Conservation (phyloP, 768 basidiomycete species). For the Pisolithus microcarpus region DNA sequence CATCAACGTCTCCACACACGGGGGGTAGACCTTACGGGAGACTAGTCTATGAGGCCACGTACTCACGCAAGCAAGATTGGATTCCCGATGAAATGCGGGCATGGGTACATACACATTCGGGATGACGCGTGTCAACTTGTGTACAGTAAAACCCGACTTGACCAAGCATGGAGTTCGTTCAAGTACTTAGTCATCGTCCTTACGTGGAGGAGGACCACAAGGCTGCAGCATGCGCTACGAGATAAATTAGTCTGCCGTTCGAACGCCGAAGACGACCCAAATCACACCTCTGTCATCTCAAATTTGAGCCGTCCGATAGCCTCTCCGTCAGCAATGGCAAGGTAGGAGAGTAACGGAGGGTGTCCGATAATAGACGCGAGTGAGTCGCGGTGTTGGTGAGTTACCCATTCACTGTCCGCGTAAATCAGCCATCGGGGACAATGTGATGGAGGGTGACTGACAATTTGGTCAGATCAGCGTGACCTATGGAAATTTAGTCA, state of each 20-base stretch:
- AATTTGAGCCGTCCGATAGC: constrained; percentile 83
- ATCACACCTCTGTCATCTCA: constrained; percentile 88
- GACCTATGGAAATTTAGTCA: constrained; percentile 45
- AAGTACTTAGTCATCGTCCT: constrained; percentile 63
- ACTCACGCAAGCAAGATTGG: too few relatives aligned
- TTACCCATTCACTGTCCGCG: constrained; percentile 81
- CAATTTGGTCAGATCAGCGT: constrained; percentile 96
- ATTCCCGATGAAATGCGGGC: too few relatives aligned
- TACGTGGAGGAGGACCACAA: constrained; percentile 84
- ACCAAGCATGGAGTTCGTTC: background rate
- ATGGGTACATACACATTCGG: too few relatives aligned
- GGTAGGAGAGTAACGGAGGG: constrained; percentile 73
- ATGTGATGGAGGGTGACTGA: constrained; percentile 34
- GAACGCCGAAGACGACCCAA: background rate
- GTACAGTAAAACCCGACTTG: too few relatives aligned
- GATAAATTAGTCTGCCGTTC: constrained; percentile 18
- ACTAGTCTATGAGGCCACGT: too few relatives aligned
- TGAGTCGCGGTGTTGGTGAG: constrained; percentile 97
- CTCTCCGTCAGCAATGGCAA: constrained; percentile 92
- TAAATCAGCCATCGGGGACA: constrained; percentile 7
- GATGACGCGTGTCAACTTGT: too few relatives aligned
- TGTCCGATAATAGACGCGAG: constrained; percentile 89
- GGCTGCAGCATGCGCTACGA: constrained; percentile 87
- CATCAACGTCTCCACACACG: too few relatives aligned
- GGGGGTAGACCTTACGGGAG: too few relatives aligned